Base-by-base conservation (phyloP, 1,284 basidiomycete genomes). In the Lignosus rhinocerotis region DNA sequence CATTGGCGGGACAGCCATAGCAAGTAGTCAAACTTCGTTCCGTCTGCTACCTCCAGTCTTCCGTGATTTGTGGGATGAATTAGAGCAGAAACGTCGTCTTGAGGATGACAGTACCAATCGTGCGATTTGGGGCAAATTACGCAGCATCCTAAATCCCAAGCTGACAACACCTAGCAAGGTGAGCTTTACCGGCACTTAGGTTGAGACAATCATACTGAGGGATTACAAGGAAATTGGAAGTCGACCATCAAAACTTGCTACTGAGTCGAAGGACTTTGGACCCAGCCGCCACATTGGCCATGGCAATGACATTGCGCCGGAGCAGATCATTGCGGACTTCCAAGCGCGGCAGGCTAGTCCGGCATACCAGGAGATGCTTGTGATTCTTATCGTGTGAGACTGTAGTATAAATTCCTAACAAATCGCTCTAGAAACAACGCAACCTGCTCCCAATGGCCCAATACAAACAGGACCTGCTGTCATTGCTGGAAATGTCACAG, bases 21-120 rank as follows among this genome's bases (percentile, higher is more conserved):
- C 78, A 11, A 73, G 73, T 17, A 77, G 71, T 45, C 78, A 76
- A 51, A 87, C 87, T 0, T 87, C 84, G 59, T 90, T 90, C 70
- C 79, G 91, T 62, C 71, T 85, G 10, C 79, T 99, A 21, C 93
- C 95, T n/a, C 79, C 88, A 0, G 82, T 85, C 10, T 97, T 90
- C 72, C 84, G 94, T 57, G 92, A 95, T 68, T 77, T 98, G 39
- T 99, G 97, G 97, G 91, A 94, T 58, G 94, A 98, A 73, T 77
- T 98, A 21, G 93, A 96, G 67, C 72, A 70, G 6, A 74, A 77
- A 32, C 80, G 92, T 59, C 91, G 88, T 66, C 67, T 72, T 9
- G 78, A 78, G 44, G 86, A 90, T 51, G 86, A 94, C 60, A 73
- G 70, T 17, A 80, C 78, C 38, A 94, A 94, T 69, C 79, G 92